Conservation (phyloP, 2,329 filamentous ascomycete species). For the Aspergillus hiratsukae region DNA sequence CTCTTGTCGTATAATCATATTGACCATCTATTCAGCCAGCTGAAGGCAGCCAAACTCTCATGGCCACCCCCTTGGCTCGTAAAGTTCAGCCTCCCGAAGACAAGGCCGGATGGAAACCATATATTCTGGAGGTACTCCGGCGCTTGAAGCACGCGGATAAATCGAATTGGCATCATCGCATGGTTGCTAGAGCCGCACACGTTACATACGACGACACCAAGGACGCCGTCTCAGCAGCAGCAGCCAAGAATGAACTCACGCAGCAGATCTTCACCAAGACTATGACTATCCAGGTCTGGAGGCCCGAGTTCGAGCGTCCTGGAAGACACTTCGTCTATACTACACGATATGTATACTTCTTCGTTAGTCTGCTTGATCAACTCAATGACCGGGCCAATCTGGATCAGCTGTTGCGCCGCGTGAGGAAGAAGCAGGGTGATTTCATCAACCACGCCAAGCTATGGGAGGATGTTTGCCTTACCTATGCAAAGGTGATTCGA, state of each 20-base stretch:
- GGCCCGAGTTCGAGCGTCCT: conserved; percentile 77
- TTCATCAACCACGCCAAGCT: conserved; percentile 59
- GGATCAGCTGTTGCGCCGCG: conserved; percentile 71
- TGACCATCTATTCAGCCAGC: conserved; percentile 35
- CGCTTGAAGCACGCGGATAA: conserved; percentile 69
- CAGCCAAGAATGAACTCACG: conserved; percentile 73
- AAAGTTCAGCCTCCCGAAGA: conserved; percentile 48
- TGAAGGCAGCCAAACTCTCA: conserved; percentile 48
- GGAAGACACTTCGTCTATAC: conserved; percentile 92
- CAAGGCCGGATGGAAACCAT: conserved; percentile 53
- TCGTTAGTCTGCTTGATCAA: conserved; percentile 68
- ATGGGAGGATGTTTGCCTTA: conserved; percentile 58
- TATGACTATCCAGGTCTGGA: conserved; percentile 93
- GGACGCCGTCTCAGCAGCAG: conserved; percentile 50
- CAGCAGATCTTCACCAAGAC: conserved; percentile 88
- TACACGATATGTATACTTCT: conserved; percentile 77
- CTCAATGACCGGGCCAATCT: conserved; percentile 71
- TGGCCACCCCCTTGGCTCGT: conserved; percentile 52
- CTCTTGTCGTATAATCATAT: conserved; percentile 8
- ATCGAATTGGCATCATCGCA: conserved; percentile 91
- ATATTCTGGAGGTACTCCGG: conserved; percentile 58
- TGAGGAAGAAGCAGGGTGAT: conserved; percentile 77
- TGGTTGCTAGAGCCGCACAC: conserved; percentile 67
- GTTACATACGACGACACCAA: conserved; percentile 56
- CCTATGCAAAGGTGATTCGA: conserved; percentile 58